These are phyloP conservation scores for Monosporascus cannonballus DNA, from an alignment of 2,329 filamentous ascomycete genomes.

Conservation along the genomic window DNA sequence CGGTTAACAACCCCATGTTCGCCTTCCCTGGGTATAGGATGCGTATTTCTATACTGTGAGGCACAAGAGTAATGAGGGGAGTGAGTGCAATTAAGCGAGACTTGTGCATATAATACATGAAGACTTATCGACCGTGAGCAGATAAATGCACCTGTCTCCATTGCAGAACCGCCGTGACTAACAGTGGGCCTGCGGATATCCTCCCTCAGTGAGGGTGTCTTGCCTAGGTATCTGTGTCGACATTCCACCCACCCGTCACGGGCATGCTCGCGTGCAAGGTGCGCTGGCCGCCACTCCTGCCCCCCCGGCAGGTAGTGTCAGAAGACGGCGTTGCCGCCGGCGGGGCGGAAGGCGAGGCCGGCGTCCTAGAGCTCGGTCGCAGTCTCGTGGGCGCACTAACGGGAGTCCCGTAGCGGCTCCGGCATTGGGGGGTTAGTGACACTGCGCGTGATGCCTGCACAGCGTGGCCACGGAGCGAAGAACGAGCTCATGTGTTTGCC, in stretches of 20 bases:
- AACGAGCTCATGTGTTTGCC: conserved; percentile 31
- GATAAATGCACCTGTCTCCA: too few relatives aligned
- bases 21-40: background rate
- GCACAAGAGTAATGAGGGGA: too few relatives aligned
- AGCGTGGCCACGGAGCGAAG: background rate
- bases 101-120: too few relatives aligned
- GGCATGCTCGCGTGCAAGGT: conserved; percentile 42
- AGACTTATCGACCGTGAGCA: too few relatives aligned
- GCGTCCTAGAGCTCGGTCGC: conserved; percentile 39
- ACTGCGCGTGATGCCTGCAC: conserved; percentile 25
- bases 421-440: conserved; percentile 44
- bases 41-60: background rate
- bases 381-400: conserved; percentile 40
- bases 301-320: conserved; percentile 38
- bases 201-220: too few relatives aligned
- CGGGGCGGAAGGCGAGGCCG: conserved; percentile 41
- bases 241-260: conserved; percentile 32
- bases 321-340: conserved; percentile 42
- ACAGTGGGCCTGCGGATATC: too few relatives aligned
- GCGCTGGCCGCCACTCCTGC: conserved; percentile 34
- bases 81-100: too few relatives aligned
- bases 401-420: conserved; percentile 27
- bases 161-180: too few relatives aligned
- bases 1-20: background rate
- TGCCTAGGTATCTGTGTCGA: too few relatives aligned